A percentile compares a stretch with the other conserved stretches of the same genome.
These are phyloP conservation scores for Alternaria triticimaculans DNA, from an alignment of 2,329 filamentous ascomycete species.

Conservation along the genomic window DNA sequence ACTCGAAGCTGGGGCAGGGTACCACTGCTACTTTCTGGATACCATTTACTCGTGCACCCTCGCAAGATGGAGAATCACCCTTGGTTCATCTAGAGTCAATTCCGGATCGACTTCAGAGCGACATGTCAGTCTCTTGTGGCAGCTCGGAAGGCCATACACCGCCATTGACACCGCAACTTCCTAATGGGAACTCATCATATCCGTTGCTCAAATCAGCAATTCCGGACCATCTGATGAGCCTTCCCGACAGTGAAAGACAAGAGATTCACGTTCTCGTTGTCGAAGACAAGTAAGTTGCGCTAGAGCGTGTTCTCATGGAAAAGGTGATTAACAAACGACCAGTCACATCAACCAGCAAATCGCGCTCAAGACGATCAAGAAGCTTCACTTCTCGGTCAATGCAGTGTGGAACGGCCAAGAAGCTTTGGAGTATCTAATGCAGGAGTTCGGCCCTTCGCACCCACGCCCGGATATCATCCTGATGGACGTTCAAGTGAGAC, in stretches of 20 bases:
- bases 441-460: conserved; percentile 59
- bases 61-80: conserved; percentile 56
- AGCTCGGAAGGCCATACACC: conserved; percentile 67
- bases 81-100: conserved; percentile 69
- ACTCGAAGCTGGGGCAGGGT: conserved; percentile 70
- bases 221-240: conserved; percentile 49
- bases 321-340: conserved; percentile 9
- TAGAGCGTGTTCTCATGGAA: background rate
- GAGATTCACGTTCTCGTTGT: conserved; percentile 76
- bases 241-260: conserved; percentile 65
- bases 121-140: conserved; percentile 66
- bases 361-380: conserved; percentile 75
- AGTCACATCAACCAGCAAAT: conserved; percentile 74
- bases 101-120: conserved; percentile 68
- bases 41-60: conserved; percentile 74
- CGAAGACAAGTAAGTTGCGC: conserved; percentile 73
- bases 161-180: conserved; percentile 40
- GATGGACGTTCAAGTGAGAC: conserved; percentile 78
- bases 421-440: conserved; percentile 72
- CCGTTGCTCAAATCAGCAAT: conserved; percentile 36
- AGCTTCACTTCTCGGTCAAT: conserved; percentile 73
- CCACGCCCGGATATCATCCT: conserved; percentile 75
- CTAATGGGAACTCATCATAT: conserved; percentile 30
- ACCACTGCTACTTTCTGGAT: conserved; percentile 80
- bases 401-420: conserved; percentile 82